Conservation (phyloP, 129 eudicot genomes). For the Artemisia tridentata region DNA sequence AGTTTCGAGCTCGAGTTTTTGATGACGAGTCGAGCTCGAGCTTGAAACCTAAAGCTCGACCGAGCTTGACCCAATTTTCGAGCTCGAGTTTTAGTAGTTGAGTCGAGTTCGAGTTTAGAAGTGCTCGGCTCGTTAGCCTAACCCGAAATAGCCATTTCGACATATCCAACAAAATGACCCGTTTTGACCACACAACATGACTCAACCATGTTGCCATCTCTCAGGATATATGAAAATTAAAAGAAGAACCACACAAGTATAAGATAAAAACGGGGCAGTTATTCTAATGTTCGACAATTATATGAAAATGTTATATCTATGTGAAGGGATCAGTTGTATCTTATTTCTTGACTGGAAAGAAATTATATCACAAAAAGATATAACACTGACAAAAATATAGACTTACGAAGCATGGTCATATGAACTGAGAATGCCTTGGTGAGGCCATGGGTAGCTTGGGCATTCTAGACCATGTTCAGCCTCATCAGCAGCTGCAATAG, state of each 20-base stretch:
- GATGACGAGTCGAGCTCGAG: no score
- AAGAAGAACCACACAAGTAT: not conserved
- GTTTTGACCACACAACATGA: not conserved
- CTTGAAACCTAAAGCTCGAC: no score
- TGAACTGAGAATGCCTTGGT: constrained; percentile 86
- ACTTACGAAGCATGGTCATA: constrained; percentile 92
- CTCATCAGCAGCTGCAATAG: constrained; percentile 79
- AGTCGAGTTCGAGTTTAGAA: no score
- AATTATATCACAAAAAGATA: not conserved
- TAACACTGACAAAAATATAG: not conserved
- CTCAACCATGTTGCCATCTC: constrained; percentile 13
- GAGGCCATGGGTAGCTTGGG: constrained; percentile 95
- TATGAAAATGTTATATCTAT: not conserved
- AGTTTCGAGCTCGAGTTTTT: no score
- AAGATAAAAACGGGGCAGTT: not conserved
- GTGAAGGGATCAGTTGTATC: not conserved
- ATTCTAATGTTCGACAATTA: not conserved
- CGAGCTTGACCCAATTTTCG: no score
- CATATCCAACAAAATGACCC: not conserved
- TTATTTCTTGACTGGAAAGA: not conserved
- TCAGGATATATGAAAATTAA: not conserved
- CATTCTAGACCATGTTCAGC: constrained; percentile 90
- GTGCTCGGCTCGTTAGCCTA: no score
- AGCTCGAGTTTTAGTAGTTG: no score
- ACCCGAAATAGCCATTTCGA: not conserved